Evolutionary conservation across 192 early-diverging fungal species (phyloP).

Genomic region (Backusella mclennaniae): DNA sequence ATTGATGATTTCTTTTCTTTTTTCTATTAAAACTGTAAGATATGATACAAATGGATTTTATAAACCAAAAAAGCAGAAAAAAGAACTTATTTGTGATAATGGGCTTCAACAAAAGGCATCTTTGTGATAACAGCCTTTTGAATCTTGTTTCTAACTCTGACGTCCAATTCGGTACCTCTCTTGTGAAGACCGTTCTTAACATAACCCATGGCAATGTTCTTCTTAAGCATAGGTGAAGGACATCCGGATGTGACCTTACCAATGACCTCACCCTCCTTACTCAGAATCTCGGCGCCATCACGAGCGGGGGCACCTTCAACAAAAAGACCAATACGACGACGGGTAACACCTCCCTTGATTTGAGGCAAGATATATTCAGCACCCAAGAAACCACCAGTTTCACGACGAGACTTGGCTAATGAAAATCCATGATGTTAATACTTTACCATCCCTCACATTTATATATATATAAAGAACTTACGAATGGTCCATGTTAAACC

Average conservation of each 20-base stretch:
- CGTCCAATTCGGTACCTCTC: slow-evolving; percentile 83
- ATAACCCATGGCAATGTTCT: slow-evolving; percentile 98
- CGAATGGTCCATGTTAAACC: slow-evolving; percentile 95
- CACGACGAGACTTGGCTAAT: slow-evolving; percentile 77
- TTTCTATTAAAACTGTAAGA: not conserved
- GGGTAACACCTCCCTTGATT: slow-evolving; percentile 75
- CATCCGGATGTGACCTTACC: slow-evolving; percentile 90
- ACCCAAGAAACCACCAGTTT: slow-evolving; percentile 92
- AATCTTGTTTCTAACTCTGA: slow-evolving; percentile 84
- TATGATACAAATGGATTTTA: not conserved
- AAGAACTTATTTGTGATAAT: slow-evolving; percentile 64
- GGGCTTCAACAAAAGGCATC: slow-evolving; percentile 93
- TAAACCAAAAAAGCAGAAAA: not conserved
- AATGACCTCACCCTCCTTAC: slow-evolving; percentile 59
- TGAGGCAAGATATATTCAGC: slow-evolving; percentile 81
- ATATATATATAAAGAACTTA: slow-evolving; percentile 17
- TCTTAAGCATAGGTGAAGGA: slow-evolving; percentile 87
- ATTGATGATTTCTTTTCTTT: no score
- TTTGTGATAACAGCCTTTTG: slow-evolving; percentile 85
- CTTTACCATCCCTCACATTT: not conserved
- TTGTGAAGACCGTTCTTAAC: slow-evolving; percentile 89
- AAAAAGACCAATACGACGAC: slow-evolving; percentile 86
- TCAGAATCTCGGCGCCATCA: slow-evolving; percentile 67
- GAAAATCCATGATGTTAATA: not conserved
- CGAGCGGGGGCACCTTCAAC: slow-evolving; percentile 95